Evolutionary conservation across 805 yeast genomes (phyloP).

Genomic region (Zygotorulaspora chibaensis): DNA sequence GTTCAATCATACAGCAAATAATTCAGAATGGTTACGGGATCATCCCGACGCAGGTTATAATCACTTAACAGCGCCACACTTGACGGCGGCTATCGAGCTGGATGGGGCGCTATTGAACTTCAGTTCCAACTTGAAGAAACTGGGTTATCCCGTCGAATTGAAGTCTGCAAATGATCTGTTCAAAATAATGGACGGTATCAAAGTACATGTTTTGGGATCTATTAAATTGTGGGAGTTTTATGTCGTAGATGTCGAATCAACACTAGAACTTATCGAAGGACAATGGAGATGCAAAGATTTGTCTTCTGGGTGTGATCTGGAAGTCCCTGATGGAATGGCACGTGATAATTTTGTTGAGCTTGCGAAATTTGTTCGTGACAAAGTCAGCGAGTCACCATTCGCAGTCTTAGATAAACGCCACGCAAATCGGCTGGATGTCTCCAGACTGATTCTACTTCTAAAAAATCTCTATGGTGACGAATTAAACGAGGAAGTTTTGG

Average conservation of each 20-base stretch:
- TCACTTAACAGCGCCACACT: conserved; percentile 82
- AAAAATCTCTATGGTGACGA: conserved; percentile 35
- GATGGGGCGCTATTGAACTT: conserved; percentile 66
- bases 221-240: conserved; percentile 86
- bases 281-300: conserved; percentile 32
- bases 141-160: conserved; percentile 60
- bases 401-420: conserved; percentile 45
- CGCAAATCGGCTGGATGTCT: conserved; percentile 50
- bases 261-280: conserved; percentile 38
- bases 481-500: conserved; percentile 33
- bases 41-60: conserved; percentile 93
- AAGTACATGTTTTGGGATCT: conserved; percentile 58
- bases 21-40: conserved; percentile 77
- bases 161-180: conserved; percentile 50
- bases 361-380: conserved; percentile 45
- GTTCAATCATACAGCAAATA: conserved; percentile 90
- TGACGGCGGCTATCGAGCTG: conserved; percentile 76
- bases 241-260: conserved; percentile 53
- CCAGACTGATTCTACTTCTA: conserved; percentile 51
- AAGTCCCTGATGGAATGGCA: conserved; percentile 43
- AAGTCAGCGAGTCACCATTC: conserved; percentile 40
- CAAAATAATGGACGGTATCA: conserved; percentile 61
- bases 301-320: conserved; percentile 27
- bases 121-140: conserved; percentile 50
- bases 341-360: conserved; percentile 40